Conservation (phyloP, 305 asterid species). For the Fraxinus angustifolia region DNA sequence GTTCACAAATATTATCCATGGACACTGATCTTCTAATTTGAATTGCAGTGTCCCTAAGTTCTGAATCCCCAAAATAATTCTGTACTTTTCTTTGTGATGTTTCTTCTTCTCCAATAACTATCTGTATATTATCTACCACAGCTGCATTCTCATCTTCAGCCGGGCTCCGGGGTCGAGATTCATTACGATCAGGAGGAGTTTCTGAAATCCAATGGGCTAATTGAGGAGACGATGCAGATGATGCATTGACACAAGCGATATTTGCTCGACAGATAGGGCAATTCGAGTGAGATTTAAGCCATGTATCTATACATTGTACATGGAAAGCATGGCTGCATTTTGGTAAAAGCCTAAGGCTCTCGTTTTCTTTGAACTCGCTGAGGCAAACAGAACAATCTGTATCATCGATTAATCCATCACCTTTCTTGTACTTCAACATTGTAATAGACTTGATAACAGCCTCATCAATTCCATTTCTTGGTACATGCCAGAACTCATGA, state of each 20-base stretch:
- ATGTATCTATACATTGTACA: constrained; percentile 44
- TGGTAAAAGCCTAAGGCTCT: constrained; percentile 46
- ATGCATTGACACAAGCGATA: constrained; percentile 17
- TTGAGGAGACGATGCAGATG: constrained; percentile 19
- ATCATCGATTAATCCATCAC: constrained; percentile 30
- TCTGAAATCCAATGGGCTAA: constrained; percentile 11
- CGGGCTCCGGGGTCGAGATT: not conserved
- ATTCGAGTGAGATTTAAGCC: constrained; percentile 49
- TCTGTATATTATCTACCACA: constrained; percentile 17
- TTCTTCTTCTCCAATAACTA: not conserved
- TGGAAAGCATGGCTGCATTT: constrained; percentile 59
- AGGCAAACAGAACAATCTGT: constrained; percentile 55
- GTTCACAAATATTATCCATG: constrained; percentile 24
- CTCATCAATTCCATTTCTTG: constrained; percentile 42
- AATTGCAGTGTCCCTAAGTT: not conserved
- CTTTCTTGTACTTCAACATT: constrained; percentile 39
- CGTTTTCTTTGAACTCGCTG: constrained; percentile 50
- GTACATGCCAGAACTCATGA: constrained; percentile 28
- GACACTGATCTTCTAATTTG: constrained; percentile 31
- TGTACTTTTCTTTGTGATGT: not conserved
- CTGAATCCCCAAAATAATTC: not conserved
- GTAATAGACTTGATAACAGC: constrained; percentile 38
- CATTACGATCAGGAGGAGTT: constrained; percentile 8
- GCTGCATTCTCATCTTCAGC: constrained; percentile 4
- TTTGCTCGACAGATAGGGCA: constrained; percentile 53